phyloP scores from a whole-genome alignment of 129 eudicot genomes.

The Centella asiatica region DNA sequence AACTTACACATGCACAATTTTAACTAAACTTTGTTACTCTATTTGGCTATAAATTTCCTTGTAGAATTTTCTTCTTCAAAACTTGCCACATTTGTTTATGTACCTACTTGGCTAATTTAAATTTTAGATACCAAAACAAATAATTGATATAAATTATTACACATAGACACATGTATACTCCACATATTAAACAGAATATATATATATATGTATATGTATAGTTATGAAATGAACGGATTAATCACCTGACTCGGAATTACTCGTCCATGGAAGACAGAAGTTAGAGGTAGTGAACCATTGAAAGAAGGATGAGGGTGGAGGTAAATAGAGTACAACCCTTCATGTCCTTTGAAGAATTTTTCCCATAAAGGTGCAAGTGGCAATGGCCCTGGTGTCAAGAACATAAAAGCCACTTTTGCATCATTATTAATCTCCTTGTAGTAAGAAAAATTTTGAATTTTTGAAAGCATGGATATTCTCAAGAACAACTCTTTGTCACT shows the following conservation, averaged over 20 bases:
- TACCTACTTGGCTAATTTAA: no score
- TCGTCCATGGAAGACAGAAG: slow-evolving; percentile 36
- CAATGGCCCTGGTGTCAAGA: slow-evolving; percentile 43
- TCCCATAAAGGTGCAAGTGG: slow-evolving; percentile 51
- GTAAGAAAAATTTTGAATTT: slow-evolving; percentile 12
- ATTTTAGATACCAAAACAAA: no score
- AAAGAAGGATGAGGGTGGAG: slow-evolving; percentile 32
- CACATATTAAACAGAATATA: no score
- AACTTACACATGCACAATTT: no score
- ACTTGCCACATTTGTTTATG: no score
- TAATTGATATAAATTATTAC: no score
- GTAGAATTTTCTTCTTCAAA: no score
- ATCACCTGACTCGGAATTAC: slow-evolving; percentile 49
- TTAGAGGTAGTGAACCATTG: slow-evolving; percentile 5
- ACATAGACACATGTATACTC: no score
- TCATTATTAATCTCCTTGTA: no score
- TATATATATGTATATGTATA: no score
- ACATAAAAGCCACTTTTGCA: slow-evolving; percentile 57
- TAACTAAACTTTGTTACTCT: no score
- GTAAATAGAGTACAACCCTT: slow-evolving; percentile 34
- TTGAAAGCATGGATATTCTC: slow-evolving; percentile 42
- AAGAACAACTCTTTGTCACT: slow-evolving; percentile 43
- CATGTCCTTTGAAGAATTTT: slow-evolving; percentile 40
- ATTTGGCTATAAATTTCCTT: no score
- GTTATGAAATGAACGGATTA: background rate